Percentiles rank a stretch among this genome's conserved stretches.
Conservation (phyloP, 495 filamentous ascomycete species). For the Penicillium dipodomyicola region DNA sequence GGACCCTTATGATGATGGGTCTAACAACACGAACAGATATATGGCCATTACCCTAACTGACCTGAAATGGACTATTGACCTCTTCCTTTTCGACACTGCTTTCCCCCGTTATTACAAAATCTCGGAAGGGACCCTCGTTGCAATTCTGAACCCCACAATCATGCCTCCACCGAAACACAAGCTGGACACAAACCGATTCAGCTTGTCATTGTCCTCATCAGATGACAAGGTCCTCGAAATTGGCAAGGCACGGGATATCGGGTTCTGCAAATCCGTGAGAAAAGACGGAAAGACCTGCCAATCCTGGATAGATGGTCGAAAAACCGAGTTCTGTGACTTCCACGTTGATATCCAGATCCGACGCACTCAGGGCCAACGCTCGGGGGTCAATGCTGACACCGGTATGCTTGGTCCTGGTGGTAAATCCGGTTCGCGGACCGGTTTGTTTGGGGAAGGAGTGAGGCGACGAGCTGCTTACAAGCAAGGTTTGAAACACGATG, state of each 20-base stretch:
- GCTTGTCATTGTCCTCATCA: slow-evolving; percentile 74
- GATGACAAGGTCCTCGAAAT: slow-evolving; percentile 89
- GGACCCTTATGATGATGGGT: slow-evolving; percentile 53
- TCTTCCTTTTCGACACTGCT: slow-evolving; percentile 87
- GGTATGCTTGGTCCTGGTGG: slow-evolving; percentile 51
- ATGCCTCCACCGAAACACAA: slow-evolving; percentile 76
- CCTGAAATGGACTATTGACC: slow-evolving; percentile 84
- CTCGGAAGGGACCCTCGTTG: slow-evolving; percentile 78
- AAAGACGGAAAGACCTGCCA: slow-evolving; percentile 80
- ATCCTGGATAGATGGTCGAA: slow-evolving; percentile 80
- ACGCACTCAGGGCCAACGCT: slow-evolving; percentile 64
- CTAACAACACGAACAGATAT: slow-evolving; percentile 68
- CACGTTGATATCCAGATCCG: slow-evolving; percentile 79
- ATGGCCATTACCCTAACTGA: slow-evolving; percentile 90
- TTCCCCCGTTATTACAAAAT: slow-evolving; percentile 92
- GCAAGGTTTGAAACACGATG: slow-evolving; percentile 44
- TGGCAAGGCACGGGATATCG: slow-evolving; percentile 79
- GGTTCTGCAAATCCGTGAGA: slow-evolving; percentile 79
- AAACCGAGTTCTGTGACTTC: slow-evolving; percentile 90
- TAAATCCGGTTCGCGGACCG: slow-evolving; percentile 42
- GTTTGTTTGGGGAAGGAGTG: slow-evolving; percentile 42
- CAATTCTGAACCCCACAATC: slow-evolving; percentile 88
- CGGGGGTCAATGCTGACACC: slow-evolving; percentile 71
- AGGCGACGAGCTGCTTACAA: slow-evolving; percentile 31
- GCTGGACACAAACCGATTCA: slow-evolving; percentile 76